Evolutionary conservation across 768 basidiomycete species (phyloP), one percentile per base, ranked within the genome.

Genomic region (Mycena crocata): DNA sequence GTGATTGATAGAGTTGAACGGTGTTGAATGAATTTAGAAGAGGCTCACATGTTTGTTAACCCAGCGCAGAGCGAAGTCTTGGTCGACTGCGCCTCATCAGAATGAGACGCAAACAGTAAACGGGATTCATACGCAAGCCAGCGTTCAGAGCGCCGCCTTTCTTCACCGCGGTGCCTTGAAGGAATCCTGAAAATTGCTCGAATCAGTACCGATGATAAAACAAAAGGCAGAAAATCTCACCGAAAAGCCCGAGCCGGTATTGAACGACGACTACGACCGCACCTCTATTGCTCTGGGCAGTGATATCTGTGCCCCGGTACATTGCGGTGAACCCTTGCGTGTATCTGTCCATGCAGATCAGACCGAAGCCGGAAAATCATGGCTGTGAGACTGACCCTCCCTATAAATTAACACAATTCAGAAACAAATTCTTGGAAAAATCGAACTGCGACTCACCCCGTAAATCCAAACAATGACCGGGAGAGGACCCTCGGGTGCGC

Each of bases 211-310:
- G 14, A n/a, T n/a, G 10, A 8, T 14, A 39, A 6, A 50, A 15
- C n/a, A 34, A 1, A 14, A n/a, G n/a, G n/a, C 3, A 12, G 21
- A 24, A 2, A n/a, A n/a, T n/a, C 58, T 19, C 21, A 55, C 65
- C 58, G 26, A 81, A 83, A 2, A 83, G 56, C 0, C 84, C 84
- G 10, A 85, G 69, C 14, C 83, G 77, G 58, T 84, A 84, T 67
- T 84, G 83, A 19, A 82, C 77, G 35, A 79, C 62, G 19, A 85
- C 82, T 10, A 76, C 75, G 0, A 84, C 74, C 1, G 80, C 74
- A 4, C 74, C 75, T 23, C 79, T 76, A 19, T 75, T 75, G 32
- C 81, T 75, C 66, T 78, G 76, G 5, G 73, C 67, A 17, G 83
- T 73, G 17, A 84, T 67, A 57, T 81, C 80, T 39, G n/a, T n/a